Evolutionary conservation across 306 rosid genomes (phyloP), one percentile per base, ranked within the genome.

Genomic region (Senna tora): DNA sequence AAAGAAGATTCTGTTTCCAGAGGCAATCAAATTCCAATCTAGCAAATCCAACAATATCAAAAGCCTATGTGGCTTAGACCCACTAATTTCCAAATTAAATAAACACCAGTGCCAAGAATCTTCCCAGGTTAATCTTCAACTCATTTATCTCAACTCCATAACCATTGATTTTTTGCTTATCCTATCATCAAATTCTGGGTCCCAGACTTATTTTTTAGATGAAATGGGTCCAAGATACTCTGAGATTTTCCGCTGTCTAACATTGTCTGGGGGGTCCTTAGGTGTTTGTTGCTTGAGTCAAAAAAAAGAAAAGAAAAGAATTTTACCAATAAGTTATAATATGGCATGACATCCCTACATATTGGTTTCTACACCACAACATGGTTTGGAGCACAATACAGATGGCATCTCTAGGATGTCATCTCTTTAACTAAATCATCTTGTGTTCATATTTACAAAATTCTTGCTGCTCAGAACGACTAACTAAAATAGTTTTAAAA

Each of bases 11-110:
- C 33, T 63, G 65, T 60, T 54, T 12, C 42, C 12, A 51, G 34
- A 43, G 51, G 38, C 36, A 54, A 51, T 53, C 34, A 59, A n/a
- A 46, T 64, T 42, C 58, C 68, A 62, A 64, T 69, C 6, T 42
- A 64, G 30, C 28, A 33, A 22, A 55, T 51, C 49, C 61, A 56
- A 69, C 56, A 69, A 45, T 25, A 43, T 65, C 14, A 57, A 41
- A 43, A 71, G 12, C 52, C 72, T 46, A 25, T 22, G 70, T 60
- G 49, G 56, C 67, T 62, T 12, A 49, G 32, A 67, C 16, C 28
- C 69, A 6, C 65, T 55, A 47, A 38, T 54, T 53, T 62, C 34
- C 19, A 13, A 51, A 57, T 33, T 52, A 65, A 54, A 55, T 65
- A 57, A 67, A 62, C 7, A n/a, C 13, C 15, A 7, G 15, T 6